Evolutionary conservation across 129 eudicot genomes (phyloP).

Genomic region (Cynara cardunculus): DNA sequence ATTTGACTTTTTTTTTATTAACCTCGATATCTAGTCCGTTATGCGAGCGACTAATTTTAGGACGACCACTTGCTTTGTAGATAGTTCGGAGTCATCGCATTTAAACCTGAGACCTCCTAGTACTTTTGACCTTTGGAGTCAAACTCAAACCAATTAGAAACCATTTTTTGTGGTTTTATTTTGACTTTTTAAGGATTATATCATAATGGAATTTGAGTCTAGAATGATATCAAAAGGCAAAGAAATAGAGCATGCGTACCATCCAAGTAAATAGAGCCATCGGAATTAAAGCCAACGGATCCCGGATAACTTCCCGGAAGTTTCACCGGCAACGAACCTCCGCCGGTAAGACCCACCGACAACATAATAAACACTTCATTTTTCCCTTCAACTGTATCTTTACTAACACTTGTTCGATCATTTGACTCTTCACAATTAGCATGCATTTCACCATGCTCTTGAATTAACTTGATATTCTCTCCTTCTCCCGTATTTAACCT

Average conservation of each 20-base stretch:
- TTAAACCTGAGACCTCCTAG: no score
- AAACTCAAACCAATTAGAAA: no score
- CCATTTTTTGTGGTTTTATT: no score
- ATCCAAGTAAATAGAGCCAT: constrained; percentile 73
- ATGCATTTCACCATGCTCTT: constrained; percentile 30
- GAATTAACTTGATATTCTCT: constrained; percentile 51
- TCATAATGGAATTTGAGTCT: background rate
- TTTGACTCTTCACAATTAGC: constrained; percentile 34
- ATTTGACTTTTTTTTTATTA: background rate
- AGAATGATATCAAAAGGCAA: constrained; percentile 1
- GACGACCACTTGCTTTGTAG: no score
- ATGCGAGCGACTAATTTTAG: no score
- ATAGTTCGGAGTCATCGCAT: no score
- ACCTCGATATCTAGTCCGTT: no score
- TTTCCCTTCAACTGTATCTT: constrained; percentile 31
- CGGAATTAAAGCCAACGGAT: constrained; percentile 83
- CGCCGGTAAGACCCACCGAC: constrained; percentile 63
- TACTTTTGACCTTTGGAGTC: no score
- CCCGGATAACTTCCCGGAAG: constrained; percentile 77
- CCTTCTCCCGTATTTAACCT: constrained; percentile 39
- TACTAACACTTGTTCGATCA: constrained; percentile 18
- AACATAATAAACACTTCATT: constrained; percentile 27
- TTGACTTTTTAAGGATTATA: constrained; percentile 4
- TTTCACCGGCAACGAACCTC: constrained; percentile 44
- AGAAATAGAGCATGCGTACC: constrained; percentile 41